Base-by-base conservation (phyloP, 805 yeast genomes). In the Candida nonsorbophila region DNA sequence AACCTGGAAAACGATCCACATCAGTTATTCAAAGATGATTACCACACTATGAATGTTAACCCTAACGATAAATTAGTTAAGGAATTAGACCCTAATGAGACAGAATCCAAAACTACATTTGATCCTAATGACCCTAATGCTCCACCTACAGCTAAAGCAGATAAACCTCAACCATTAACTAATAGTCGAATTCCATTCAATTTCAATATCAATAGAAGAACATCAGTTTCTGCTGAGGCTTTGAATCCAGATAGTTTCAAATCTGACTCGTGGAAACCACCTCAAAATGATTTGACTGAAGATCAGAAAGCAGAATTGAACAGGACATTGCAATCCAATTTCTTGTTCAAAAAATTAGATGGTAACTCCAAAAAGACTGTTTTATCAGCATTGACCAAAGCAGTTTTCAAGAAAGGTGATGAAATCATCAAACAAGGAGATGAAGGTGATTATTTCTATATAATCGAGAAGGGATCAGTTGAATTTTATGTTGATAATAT, bases 371-470 rank as follows among this genome's bases (percentile, higher is more conserved):
- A 84, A 45, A 72, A 70, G 36, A 76, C 90, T 5, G 88, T 92
- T 12, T 74, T 92, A 26, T 73, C 75, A 44, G 94, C 97, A n/a
- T 69, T 92, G 40, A 77, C 79, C 43, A 92, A 83, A 51, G 82
- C 83, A 44, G 57, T 62, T 29, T 74, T 77, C 22, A 49, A 69
- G 3, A 65, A 72, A 30, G 82, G 77, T 32, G 60, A 75, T 5
- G 78, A 74, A 40, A 78, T 90, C 37, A 87, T 88, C 49, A 73
- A 62, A 40, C 96, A 90, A 58, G 97, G 97, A 29, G 96, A 84
- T 48, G 95, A 84, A 49, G 97, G 97, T 42, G 96, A 90, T 59
- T 88, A 64, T 55, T 85, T 90, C 52, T 88, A 87, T 56, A 77
- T 88, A 23, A 74, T 88, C 32, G 97, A 88, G 58, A 56, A 65